These are phyloP conservation scores for Multifurca ochricompacta DNA, from an alignment of 768 basidiomycete genomes.

Conservation along the genomic window DNA sequence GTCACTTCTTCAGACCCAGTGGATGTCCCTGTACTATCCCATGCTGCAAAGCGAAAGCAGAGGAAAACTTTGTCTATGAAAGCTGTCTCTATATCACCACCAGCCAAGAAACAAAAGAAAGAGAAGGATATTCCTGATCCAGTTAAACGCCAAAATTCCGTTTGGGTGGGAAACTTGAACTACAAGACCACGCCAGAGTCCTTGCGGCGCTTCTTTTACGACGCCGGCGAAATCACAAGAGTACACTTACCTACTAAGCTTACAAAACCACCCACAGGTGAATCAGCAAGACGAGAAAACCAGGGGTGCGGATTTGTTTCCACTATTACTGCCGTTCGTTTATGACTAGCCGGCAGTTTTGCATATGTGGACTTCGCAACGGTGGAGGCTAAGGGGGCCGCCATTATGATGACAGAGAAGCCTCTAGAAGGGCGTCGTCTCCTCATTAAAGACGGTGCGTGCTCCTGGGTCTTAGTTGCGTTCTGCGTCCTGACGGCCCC, in stretches of 20 bases:
- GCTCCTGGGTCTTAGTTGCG: background rate
- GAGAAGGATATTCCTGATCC: slow-evolving; percentile 13
- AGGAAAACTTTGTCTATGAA: slow-evolving; percentile 38
- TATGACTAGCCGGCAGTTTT: slow-evolving; percentile 45
- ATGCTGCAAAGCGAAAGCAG: slow-evolving; percentile 61
- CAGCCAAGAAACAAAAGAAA: slow-evolving; percentile 33
- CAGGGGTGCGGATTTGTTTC: slow-evolving; percentile 44
- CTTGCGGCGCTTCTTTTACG: slow-evolving; percentile 64
- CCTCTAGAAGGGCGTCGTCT: slow-evolving; percentile 78
- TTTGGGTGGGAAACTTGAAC: slow-evolving; percentile 94
- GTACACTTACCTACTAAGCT: slow-evolving; percentile 81
- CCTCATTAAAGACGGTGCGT: slow-evolving; percentile 86
- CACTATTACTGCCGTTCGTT: slow-evolving; percentile 10
- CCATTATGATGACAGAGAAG: slow-evolving; percentile 76
- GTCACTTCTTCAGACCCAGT: slow-evolving; percentile 17
- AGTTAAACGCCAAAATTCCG: slow-evolving; percentile 67
- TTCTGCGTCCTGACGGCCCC: background rate
- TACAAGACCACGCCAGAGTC: slow-evolving; percentile 79
- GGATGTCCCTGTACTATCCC: slow-evolving; percentile 56
- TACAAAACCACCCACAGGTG: slow-evolving; percentile 31
- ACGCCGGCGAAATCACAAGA: slow-evolving; percentile 66
- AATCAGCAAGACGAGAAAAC: slow-evolving; percentile 52
- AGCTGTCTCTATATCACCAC: slow-evolving; percentile 24
- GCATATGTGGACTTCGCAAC: slow-evolving; percentile 94
- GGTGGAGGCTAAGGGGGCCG: slow-evolving; percentile 60